Conservation (phyloP, 1,284 basidiomycete species). For the Marasmius sp. region DNA sequence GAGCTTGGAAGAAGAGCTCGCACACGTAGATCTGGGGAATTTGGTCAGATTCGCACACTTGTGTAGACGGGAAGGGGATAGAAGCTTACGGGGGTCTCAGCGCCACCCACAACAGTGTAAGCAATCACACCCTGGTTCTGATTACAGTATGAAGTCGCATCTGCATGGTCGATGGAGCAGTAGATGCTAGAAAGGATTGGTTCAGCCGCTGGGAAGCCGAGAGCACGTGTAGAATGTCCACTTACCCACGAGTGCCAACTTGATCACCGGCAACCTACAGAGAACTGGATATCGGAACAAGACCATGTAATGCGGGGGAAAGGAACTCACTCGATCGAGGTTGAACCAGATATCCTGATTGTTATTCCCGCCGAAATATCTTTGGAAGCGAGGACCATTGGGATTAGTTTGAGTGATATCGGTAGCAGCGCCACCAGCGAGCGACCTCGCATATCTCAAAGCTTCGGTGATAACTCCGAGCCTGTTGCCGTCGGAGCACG, state of each 20-base stretch:
- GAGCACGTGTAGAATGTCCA: background rate
- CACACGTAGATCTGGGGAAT: constrained; percentile 8
- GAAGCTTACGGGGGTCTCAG: background rate
- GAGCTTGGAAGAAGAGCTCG: constrained; percentile 12
- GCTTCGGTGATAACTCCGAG: constrained; percentile 8
- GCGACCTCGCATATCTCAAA: constrained; percentile 12
- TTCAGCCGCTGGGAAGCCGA: background rate
- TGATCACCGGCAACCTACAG: constrained; percentile 12
- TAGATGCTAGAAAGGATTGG: constrained; percentile 1
- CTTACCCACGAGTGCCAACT: background rate
- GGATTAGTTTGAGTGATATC: constrained; percentile 12
- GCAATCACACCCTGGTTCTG: constrained; percentile 8
- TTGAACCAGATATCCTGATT: constrained; percentile 16
- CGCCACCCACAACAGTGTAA: constrained; percentile 4
- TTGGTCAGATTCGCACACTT: background rate
- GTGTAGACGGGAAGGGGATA: background rate
- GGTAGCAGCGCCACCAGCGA: constrained; percentile 14
- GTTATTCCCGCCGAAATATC: constrained; percentile 16
- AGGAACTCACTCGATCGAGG: constrained; percentile 5
- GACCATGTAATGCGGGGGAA: background rate
- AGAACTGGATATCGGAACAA: background rate
- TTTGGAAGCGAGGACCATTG: constrained; percentile 8
- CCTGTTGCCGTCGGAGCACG: constrained; percentile 9
- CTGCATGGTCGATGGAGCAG: constrained; percentile 6
- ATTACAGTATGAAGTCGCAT: constrained; percentile 9